Conservation (phyloP, 2,329 filamentous ascomycete genomes). For the Talaromyces islandicus region DNA sequence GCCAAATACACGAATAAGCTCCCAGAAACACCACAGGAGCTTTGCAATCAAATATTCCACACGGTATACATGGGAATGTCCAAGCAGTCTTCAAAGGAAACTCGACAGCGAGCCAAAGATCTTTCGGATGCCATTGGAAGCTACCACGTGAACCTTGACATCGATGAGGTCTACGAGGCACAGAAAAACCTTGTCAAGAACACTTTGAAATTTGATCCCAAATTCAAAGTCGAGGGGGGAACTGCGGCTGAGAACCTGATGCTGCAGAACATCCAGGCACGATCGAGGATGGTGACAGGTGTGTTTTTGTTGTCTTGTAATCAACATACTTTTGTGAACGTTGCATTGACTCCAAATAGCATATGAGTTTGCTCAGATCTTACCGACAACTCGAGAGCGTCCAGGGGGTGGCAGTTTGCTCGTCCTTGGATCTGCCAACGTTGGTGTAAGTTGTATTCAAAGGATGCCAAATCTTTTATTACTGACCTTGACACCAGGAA, state of each 20-base stretch:
- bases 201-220: conserved; percentile 54
- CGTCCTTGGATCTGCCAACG: conserved; percentile 61
- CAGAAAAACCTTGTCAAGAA: conserved; percentile 27
- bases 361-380: conserved; percentile 57
- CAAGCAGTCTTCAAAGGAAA: conserved; percentile 58
- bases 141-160: conserved; percentile 66
- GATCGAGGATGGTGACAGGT: conserved; percentile 55
- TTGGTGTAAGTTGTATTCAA: conserved; percentile 36
- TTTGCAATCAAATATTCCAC: conserved; percentile 52
- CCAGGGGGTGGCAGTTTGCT: conserved; percentile 51
- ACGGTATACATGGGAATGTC: conserved; percentile 68
- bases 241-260: conserved; percentile 28
- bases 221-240: conserved; percentile 59
- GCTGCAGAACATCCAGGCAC: conserved; percentile 54
- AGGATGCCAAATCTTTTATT: background rate
- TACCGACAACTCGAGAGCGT: conserved; percentile 51
- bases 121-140: conserved; percentile 56
- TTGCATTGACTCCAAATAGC: conserved; percentile 20
- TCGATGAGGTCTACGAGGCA: conserved; percentile 55
- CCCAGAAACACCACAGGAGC: conserved; percentile 52
- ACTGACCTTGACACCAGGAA: conserved; percentile 1
- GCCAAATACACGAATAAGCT: conserved; percentile 38
- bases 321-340: background rate
- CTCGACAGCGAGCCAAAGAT: conserved; percentile 57
- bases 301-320: background rate